Evolutionary conservation across 352 stramenopile genomes (phyloP).

Genomic region (Saprolegnia parasitica): DNA sequence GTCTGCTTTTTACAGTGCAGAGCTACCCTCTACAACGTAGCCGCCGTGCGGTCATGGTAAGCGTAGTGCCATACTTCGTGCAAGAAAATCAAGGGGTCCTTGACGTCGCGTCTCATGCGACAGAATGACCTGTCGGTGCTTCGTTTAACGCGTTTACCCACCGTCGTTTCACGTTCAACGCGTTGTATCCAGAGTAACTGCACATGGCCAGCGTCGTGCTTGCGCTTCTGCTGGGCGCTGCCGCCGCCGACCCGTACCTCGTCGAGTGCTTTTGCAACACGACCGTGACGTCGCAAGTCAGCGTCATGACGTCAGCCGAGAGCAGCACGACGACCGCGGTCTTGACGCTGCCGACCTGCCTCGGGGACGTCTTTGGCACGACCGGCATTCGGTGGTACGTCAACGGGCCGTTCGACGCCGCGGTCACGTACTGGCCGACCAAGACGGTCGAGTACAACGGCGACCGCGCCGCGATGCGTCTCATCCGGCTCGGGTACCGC

Average conservation of each 20-base stretch:
- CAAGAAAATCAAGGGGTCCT: too few relatives aligned
- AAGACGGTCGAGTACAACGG: slow-evolving; percentile 38
- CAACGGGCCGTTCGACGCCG: slow-evolving; percentile 51
- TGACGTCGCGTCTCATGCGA: too few relatives aligned
- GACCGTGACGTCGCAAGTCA: slow-evolving; percentile 50
- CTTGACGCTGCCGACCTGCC: slow-evolving; percentile 38
- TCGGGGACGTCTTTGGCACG: slow-evolving; percentile 77
- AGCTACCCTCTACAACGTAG: too few relatives aligned
- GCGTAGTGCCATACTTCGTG: too few relatives aligned
- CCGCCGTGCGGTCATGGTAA: too few relatives aligned
- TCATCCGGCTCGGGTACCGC: slow-evolving; percentile 66
- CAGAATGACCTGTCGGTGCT: too few relatives aligned
- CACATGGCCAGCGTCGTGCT: too few relatives aligned
- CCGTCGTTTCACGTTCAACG: too few relatives aligned
- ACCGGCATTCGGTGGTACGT: slow-evolving; percentile 79
- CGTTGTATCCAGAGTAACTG: too few relatives aligned
- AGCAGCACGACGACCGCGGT: neutral
- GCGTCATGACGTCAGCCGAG: slow-evolving; percentile 42
- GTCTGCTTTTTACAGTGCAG: too few relatives aligned
- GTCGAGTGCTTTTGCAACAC: slow-evolving; percentile 72
- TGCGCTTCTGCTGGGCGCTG: too few relatives aligned
- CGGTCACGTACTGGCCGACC: slow-evolving; percentile 57
- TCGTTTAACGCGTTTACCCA: too few relatives aligned
- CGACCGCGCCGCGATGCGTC: slow-evolving; percentile 52
- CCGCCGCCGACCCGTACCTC: slow-evolving; percentile 67